Conservation (phyloP, 768 basidiomycete genomes). For the Hericium erinaceus region DNA sequence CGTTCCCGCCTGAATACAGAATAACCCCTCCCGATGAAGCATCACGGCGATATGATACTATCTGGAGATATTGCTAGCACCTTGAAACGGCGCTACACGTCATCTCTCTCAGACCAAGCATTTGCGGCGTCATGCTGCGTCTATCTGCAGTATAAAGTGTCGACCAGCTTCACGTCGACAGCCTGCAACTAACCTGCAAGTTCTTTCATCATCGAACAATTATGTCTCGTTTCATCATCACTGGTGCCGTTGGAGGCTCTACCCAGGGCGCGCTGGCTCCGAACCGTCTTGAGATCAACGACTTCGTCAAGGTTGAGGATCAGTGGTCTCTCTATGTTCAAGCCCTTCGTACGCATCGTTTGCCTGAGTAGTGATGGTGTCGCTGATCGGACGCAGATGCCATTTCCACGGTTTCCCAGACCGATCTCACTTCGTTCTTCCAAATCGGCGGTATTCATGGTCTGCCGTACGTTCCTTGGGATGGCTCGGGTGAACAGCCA, state of each 20-base stretch:
- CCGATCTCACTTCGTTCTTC: slow-evolving; percentile 30
- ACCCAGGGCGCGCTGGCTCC: slow-evolving; percentile 7
- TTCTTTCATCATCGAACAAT: not conserved
- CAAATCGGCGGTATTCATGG: slow-evolving; percentile 45
- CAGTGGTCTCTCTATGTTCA: slow-evolving; percentile 45
- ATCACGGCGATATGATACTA: not conserved
- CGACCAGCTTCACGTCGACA: not conserved
- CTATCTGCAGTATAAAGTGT: not conserved
- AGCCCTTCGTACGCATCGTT: slow-evolving; percentile 31
- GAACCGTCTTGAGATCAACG: slow-evolving; percentile 11
- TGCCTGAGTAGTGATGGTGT: not conserved
- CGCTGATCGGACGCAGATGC: slow-evolving; percentile 14
- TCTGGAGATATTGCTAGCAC: not conserved
- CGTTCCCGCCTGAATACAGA: too few relatives aligned
- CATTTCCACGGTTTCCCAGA: slow-evolving; percentile 24
- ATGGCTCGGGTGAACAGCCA: slow-evolving; percentile 26
- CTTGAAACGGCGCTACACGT: too few relatives aligned
- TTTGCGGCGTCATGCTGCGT: not conserved
- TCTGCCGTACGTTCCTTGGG: slow-evolving; percentile 36
- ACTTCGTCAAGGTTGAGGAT: slow-evolving; percentile 28
- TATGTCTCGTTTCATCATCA: slow-evolving; percentile 11
- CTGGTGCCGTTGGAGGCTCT: slow-evolving; percentile 4
- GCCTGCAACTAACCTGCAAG: not conserved
- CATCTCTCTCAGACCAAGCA: too few relatives aligned
- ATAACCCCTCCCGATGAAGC: too few relatives aligned